phyloP scores from a whole-genome alignment of 2,329 filamentous ascomycete genomes.

The Rhexocercosporidium sp. region DNA sequence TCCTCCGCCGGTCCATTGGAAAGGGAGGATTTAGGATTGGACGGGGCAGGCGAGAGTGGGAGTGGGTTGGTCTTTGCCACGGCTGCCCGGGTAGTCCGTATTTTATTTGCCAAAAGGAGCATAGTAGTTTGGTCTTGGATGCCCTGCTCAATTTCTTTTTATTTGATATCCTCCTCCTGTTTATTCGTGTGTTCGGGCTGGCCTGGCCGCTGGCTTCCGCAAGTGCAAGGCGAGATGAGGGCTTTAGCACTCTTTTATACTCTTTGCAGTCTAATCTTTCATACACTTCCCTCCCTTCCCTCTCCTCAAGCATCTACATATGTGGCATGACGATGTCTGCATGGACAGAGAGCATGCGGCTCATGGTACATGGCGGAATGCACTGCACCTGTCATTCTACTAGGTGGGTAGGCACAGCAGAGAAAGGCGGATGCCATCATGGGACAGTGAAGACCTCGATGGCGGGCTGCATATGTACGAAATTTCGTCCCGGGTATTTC shows the following conservation, averaged over 20 bases:
- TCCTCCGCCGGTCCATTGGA: conserved; percentile 3
- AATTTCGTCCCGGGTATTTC: not conserved
- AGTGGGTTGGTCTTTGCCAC: not conserved
- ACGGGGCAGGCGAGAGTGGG: conserved; percentile 2
- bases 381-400: not conserved
- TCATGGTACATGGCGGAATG: not conserved
- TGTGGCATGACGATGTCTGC: not conserved
- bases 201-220: not conserved
- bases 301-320: not conserved
- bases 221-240: not conserved
- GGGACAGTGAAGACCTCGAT: not conserved
- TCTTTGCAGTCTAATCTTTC: too few relatives aligned
- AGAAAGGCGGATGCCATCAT: not conserved
- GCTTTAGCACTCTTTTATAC: too few relatives aligned
- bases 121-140: not conserved
- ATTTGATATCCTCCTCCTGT: not conserved
- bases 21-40: conserved; percentile 2
- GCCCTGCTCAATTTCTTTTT: conserved; percentile 11
- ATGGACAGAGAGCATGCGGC: not conserved
- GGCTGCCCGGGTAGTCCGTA: not conserved
- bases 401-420: not conserved
- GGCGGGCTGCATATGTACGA: not conserved
- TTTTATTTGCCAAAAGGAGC: conserved; percentile 7
- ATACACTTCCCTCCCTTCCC: not conserved
- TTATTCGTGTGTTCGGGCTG: not conserved